These are phyloP conservation scores for Ascochyta clinopodiicola DNA, from an alignment of 2,329 filamentous ascomycete genomes.

Conservation along the genomic window DNA sequence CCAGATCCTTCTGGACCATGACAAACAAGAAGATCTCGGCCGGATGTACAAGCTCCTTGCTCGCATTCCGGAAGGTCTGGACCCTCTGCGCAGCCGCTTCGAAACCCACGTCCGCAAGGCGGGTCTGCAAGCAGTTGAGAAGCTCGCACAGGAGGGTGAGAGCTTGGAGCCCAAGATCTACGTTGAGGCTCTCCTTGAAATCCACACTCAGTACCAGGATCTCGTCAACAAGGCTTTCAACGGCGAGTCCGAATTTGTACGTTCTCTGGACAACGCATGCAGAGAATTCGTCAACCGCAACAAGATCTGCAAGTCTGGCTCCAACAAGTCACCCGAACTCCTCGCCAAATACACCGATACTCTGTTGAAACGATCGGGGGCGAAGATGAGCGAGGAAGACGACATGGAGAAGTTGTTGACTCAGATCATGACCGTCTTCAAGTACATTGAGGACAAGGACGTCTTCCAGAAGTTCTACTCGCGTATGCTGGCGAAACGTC, in stretches of 20 bases:
- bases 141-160: slow-evolving; percentile 86
- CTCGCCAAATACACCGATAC: slow-evolving; percentile 95
- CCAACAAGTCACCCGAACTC: slow-evolving; percentile 92
- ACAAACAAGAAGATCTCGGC: slow-evolving; percentile 93
- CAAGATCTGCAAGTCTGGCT: slow-evolving; percentile 90
- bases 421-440: slow-evolving; percentile 99
- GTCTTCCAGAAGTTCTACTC: slow-evolving; percentile 99
- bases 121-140: slow-evolving; percentile 85
- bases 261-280: slow-evolving; percentile 95
- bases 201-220: slow-evolving; percentile 90
- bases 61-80: slow-evolving; percentile 87
- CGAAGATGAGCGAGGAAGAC: slow-evolving; percentile 89
- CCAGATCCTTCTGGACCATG: slow-evolving; percentile 89
- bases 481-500: slow-evolving; percentile 89
- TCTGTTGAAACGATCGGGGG: slow-evolving; percentile 83
- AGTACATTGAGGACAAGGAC: slow-evolving; percentile 99
- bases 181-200: slow-evolving; percentile 91
- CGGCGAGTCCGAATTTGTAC: slow-evolving; percentile 95
- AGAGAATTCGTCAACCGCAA: slow-evolving; percentile 98
- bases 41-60: slow-evolving; percentile 94
- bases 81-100: slow-evolving; percentile 85
- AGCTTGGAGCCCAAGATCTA: slow-evolving; percentile 96
- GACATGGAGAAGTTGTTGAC: slow-evolving; percentile 87
- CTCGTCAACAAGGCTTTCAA: slow-evolving; percentile 92
- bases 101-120: slow-evolving; percentile 93